phyloP scores from a whole-genome alignment of 1,284 basidiomycete genomes.

The Boletellus dicymbophilus region DNA sequence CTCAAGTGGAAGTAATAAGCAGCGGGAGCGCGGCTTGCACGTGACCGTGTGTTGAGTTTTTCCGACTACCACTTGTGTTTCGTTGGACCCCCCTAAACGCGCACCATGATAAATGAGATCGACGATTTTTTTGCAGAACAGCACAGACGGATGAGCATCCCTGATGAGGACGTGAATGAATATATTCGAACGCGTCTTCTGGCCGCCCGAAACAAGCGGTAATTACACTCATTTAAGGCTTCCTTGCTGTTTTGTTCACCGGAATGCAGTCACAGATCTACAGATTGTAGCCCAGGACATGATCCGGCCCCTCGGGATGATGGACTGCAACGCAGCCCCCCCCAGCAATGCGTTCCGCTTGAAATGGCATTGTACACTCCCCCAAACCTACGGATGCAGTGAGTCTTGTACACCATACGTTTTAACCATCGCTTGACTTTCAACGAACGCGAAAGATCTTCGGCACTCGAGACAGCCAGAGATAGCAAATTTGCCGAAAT shows the following conservation, averaged over 20 bases:
- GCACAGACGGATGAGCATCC: constrained; percentile 51
- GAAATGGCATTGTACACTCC: background rate
- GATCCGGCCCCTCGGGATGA: background rate
- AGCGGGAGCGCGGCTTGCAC: no score
- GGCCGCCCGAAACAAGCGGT: constrained; percentile 23
- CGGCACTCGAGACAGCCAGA: background rate
- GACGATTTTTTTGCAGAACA: constrained; percentile 54
- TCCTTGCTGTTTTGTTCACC: constrained; percentile 10
- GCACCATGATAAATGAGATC: constrained; percentile 33
- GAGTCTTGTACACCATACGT: background rate
- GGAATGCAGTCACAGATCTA: constrained; percentile 4
- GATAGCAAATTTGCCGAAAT: background rate
- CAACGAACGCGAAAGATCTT: constrained; percentile 5
- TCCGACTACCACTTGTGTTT: no score
- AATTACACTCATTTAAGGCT: no score
- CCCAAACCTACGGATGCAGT: constrained; percentile 8
- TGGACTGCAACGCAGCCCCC: background rate
- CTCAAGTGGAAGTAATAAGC: no score
- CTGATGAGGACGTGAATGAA: constrained; percentile 46
- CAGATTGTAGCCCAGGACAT: background rate
- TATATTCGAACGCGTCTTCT: constrained; percentile 31
- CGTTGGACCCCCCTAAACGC: no score
- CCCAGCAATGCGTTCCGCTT: constrained; percentile 1
- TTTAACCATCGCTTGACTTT: background rate
- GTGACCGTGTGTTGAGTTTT: no score